Evolutionary conservation across 2,329 filamentous ascomycete species (phyloP).

Genomic region (Pestalotiopsis sp.): DNA sequence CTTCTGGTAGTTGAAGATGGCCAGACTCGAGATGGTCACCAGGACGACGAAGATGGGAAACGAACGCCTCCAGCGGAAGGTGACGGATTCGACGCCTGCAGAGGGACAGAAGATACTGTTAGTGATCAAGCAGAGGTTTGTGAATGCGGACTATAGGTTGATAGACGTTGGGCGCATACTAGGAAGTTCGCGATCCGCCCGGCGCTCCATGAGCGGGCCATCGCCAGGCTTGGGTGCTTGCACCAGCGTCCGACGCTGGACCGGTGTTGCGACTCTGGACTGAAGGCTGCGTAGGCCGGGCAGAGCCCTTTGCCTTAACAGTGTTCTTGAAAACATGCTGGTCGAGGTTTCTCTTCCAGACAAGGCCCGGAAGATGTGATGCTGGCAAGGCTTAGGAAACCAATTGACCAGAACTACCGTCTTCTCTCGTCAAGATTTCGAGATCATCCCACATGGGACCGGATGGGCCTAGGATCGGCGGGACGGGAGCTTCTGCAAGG

Average conservation of each 20-base stretch:
- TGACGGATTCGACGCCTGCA: slow-evolving; percentile 48
- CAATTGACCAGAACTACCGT: not conserved
- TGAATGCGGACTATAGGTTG: no score
- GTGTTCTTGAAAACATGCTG: slow-evolving; percentile 37
- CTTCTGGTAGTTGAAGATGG: slow-evolving; percentile 99
- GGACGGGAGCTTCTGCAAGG: slow-evolving; percentile 3
- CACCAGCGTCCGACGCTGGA: slow-evolving; percentile 48
- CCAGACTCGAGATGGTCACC: slow-evolving; percentile 72
- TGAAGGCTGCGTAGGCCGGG: slow-evolving; percentile 23
- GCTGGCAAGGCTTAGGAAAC: not conserved
- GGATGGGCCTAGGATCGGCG: not conserved
- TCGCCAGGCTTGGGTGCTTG: slow-evolving; percentile 61
- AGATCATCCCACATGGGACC: slow-evolving; percentile 7
- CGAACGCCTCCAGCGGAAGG: slow-evolving; percentile 69
- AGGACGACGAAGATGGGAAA: slow-evolving; percentile 79
- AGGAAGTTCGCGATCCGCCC: slow-evolving; percentile 68
- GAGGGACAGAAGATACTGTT: slow-evolving; percentile 8
- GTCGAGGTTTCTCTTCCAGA: not conserved
- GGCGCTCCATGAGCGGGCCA: slow-evolving; percentile 66
- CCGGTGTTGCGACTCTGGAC: slow-evolving; percentile 16
- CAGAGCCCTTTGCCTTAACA: slow-evolving; percentile 30
- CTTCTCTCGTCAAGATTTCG: not conserved
- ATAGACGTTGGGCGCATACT: slow-evolving; percentile 40
- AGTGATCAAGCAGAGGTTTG: not conserved
- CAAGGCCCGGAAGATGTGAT: not conserved